These are phyloP conservation scores for Beauveria scarabaeidicola DNA, from an alignment of 2,329 filamentous ascomycete genomes.

Conservation along the genomic window DNA sequence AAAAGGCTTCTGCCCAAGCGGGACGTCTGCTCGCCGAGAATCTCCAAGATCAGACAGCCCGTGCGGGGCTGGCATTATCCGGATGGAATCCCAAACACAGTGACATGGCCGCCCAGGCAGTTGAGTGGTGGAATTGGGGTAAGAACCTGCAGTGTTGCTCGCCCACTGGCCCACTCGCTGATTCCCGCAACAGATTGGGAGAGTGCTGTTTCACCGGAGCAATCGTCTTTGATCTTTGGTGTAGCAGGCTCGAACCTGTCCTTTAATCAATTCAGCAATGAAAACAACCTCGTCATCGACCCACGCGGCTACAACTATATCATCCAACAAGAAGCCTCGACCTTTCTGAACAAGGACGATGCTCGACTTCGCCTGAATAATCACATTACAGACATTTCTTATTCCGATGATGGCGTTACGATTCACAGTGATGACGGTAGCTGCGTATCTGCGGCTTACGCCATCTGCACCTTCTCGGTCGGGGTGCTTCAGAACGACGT, in stretches of 20 bases:
- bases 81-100: conserved; percentile 51
- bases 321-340: conserved; percentile 46
- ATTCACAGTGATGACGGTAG: conserved; percentile 43
- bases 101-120: conserved; percentile 47
- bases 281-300: conserved; percentile 54
- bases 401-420: conserved; percentile 43
- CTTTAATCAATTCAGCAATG: conserved; percentile 53
- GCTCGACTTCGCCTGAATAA: conserved; percentile 49
- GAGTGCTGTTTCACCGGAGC: conserved; percentile 37
- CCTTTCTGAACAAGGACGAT: conserved; percentile 49
- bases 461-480: conserved; percentile 58
- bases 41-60: conserved; percentile 51
- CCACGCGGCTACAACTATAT: conserved; percentile 52
- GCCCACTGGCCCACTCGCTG: not conserved
- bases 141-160: not conserved
- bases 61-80: conserved; percentile 48
- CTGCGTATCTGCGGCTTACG: conserved; percentile 52
- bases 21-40: conserved; percentile 50
- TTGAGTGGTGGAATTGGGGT: conserved; percentile 49
- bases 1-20: conserved; percentile 39
- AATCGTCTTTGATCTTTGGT: conserved; percentile 47
- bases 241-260: conserved; percentile 50
- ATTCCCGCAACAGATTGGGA: conserved; percentile 15
- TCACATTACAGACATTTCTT: conserved; percentile 44
- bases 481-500: conserved; percentile 57